Conservation (phyloP, 768 basidiomycete species). For the Lentinula lateritia region DNA sequence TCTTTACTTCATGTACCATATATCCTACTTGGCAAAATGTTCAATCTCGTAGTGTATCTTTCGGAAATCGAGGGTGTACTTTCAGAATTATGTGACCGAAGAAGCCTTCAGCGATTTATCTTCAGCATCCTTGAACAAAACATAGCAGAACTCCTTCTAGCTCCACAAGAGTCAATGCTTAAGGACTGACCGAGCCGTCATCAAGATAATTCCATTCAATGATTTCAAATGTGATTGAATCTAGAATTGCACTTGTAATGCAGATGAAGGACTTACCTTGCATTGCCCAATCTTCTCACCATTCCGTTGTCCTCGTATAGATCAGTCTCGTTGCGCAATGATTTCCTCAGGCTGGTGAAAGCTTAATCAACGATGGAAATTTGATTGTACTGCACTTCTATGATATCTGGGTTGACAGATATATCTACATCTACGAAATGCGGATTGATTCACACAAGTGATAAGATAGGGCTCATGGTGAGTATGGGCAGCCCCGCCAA, state of each 20-base stretch:
- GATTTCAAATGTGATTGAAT: constrained; percentile 45
- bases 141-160: background rate
- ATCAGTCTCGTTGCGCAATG: constrained; percentile 95
- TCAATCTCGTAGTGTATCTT: background rate
- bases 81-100: background rate
- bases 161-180: background rate
- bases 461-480: too few relatives aligned
- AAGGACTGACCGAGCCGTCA: background rate
- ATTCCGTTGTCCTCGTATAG: constrained; percentile 73
- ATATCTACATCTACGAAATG: background rate
- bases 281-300: too few relatives aligned
- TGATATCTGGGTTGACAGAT: constrained; percentile 43
- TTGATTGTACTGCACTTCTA: constrained; percentile 37
- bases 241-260: constrained; percentile 55
- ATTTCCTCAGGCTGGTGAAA: constrained; percentile 59
- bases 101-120: background rate
- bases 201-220: background rate
- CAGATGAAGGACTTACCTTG: constrained; percentile 13
- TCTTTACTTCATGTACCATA: too few relatives aligned
- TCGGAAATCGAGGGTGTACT: background rate
- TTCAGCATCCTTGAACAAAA: background rate
- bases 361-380: background rate
- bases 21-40: too few relatives aligned
- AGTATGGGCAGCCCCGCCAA: too few relatives aligned
- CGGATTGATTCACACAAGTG: constrained; percentile 32